phyloP scores from a whole-genome alignment of 129 eudicot species.

The Glebionis coronaria region DNA sequence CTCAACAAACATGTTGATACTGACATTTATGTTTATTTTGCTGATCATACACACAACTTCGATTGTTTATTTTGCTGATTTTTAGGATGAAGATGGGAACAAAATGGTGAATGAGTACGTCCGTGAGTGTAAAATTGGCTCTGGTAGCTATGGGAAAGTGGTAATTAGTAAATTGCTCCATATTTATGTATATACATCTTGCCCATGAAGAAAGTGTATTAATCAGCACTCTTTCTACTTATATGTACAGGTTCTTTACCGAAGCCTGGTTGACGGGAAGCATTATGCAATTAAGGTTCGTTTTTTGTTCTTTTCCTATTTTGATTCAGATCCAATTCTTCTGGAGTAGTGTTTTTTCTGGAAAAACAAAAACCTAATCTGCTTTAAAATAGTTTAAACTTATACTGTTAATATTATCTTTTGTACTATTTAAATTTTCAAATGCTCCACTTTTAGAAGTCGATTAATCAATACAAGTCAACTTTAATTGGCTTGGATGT shows the following conservation, averaged over 20 bases:
- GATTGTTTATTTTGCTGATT: conserved; percentile 19
- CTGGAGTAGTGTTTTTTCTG: background rate
- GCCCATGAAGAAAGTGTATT: background rate
- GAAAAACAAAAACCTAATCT: conserved; percentile 2
- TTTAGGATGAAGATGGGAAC: conserved; percentile 82
- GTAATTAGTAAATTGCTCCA: conserved; percentile 42
- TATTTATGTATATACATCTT: conserved; percentile 6
- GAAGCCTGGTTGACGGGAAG: conserved; percentile 73
- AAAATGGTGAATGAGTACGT: conserved; percentile 89
- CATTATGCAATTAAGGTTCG: conserved; percentile 93
- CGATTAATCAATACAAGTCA: background rate
- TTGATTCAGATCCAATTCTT: background rate
- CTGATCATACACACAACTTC: no score
- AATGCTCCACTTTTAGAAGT: conserved; percentile 5
- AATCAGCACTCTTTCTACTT: conserved; percentile 6
- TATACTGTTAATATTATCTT: background rate
- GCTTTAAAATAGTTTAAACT: conserved; percentile 5
- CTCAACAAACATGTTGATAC: no score
- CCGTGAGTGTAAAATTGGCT: conserved; percentile 72
- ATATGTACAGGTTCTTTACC: conserved; percentile 69
- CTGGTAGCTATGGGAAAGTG: conserved; percentile 99
- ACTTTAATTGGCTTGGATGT: conserved; percentile 4
- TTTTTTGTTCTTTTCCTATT: conserved; percentile 1
- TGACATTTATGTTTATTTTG: background rate
- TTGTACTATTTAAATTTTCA: background rate